Percentiles rank a stretch among this genome's conserved stretches.
These are phyloP conservation scores for Eutrema japonicum DNA, from an alignment of 345 rosid genomes.

Conservation along the genomic window DNA sequence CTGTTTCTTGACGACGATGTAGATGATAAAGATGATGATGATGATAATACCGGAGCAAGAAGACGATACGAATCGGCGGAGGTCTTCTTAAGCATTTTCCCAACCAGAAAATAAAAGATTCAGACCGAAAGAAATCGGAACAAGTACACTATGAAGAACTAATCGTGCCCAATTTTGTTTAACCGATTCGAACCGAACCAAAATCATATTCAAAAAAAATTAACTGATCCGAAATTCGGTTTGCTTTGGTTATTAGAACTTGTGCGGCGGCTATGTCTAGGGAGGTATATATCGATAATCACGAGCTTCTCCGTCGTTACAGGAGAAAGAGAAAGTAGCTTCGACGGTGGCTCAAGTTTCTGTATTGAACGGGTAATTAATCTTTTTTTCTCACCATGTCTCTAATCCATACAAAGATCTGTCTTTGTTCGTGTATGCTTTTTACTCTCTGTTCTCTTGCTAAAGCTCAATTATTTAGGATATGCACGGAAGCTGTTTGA, in stretches of 20 bases:
- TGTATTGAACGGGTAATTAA: not conserved
- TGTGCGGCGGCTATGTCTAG: not conserved
- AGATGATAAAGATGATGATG: not conserved
- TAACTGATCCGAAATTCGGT: not conserved
- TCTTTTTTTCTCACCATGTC: not conserved
- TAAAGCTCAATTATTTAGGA: not conserved
- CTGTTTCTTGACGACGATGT: slow-evolving; percentile 22
- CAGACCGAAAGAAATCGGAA: not conserved
- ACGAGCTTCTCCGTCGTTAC: not conserved
- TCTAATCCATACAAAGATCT: not conserved
- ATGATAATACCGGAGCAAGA: slow-evolving; percentile 16
- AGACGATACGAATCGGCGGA: slow-evolving; percentile 33
- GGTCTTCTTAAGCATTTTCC: slow-evolving; percentile 30
- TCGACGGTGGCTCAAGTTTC: slow-evolving; percentile 13
- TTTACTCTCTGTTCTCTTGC: not conserved
- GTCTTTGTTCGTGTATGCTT: slow-evolving; percentile 5
- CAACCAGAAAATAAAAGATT: not conserved
- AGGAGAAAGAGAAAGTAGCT: not conserved
- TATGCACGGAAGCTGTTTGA: slow-evolving; percentile 40
- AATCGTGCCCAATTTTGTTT: not conserved
- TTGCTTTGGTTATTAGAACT: slow-evolving; percentile 1
- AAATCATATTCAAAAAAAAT: not conserved
- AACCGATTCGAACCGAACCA: slow-evolving; percentile 6
- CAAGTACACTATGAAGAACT: not conserved
- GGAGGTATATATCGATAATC: not conserved